phyloP scores from a whole-genome alignment of 2,329 filamentous ascomycete species.

The Biscogniauxia marginata region DNA sequence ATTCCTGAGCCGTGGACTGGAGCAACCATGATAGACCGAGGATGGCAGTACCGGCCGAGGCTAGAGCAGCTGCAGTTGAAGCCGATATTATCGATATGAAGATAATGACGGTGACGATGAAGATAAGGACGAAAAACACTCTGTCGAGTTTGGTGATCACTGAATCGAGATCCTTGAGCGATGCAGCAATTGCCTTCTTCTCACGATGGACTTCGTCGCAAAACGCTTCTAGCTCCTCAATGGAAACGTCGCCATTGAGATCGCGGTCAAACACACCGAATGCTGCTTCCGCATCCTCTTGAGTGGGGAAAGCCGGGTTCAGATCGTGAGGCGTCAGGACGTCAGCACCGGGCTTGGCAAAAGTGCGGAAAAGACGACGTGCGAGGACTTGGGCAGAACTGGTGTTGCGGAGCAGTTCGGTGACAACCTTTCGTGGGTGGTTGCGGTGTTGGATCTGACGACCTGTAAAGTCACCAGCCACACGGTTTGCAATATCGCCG shows the following conservation, averaged over 20 bases:
- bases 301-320: slow-evolving; percentile 72
- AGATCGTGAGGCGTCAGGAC: slow-evolving; percentile 78
- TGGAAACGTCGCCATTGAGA: slow-evolving; percentile 92
- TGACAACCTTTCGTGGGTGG: slow-evolving; percentile 80
- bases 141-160: slow-evolving; percentile 88
- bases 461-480: slow-evolving; percentile 91
- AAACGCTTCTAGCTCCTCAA: slow-evolving; percentile 90
- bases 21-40: slow-evolving; percentile 91
- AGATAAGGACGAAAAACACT: slow-evolving; percentile 83
- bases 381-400: slow-evolving; percentile 79
- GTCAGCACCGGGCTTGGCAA: slow-evolving; percentile 71
- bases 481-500: slow-evolving; percentile 72
- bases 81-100: slow-evolving; percentile 88
- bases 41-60: slow-evolving; percentile 83
- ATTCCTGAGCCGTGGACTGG: slow-evolving; percentile 89
- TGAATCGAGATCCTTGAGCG: slow-evolving; percentile 90
- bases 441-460: slow-evolving; percentile 63
- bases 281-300: slow-evolving; percentile 84
- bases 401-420: slow-evolving; percentile 72
- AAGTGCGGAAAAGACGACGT: slow-evolving; percentile 83
- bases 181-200: slow-evolving; percentile 92
- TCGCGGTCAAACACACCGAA: slow-evolving; percentile 96
- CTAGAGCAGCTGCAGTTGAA: slow-evolving; percentile 86
- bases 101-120: slow-evolving; percentile 77
- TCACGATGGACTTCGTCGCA: slow-evolving; percentile 94